Conservation (phyloP, 116 monocot genomes). For the Papilionanthe hybrid region DNA sequence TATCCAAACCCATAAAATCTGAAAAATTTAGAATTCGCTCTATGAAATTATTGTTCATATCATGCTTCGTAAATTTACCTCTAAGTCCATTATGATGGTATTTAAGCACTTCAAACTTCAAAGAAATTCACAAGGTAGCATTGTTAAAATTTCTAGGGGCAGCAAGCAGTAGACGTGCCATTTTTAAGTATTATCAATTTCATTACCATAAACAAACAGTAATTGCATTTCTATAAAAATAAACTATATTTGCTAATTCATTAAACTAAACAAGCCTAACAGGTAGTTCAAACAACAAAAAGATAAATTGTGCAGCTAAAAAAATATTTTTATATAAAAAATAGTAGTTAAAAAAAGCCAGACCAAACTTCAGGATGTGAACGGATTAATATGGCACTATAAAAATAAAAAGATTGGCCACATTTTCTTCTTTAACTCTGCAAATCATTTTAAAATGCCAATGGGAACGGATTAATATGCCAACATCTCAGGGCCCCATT, state of each 20-base stretch:
- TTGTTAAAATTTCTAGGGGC: neutral
- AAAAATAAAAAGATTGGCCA: neutral
- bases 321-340: neutral
- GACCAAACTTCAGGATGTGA: neutral
- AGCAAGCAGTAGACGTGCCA: neutral
- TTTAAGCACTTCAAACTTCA: neutral
- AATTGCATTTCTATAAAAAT: neutral
- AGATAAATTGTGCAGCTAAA: neutral
- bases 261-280: neutral
- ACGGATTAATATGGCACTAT: neutral
- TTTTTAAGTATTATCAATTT: neutral
- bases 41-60: neutral
- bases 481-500: neutral
- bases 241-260: neutral
- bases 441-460: neutral
- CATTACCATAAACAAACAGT: neutral
- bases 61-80: neutral
- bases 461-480: too few relatives aligned
- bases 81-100: neutral
- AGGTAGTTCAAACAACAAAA: neutral
- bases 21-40: neutral
- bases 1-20: neutral
- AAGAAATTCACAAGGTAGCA: neutral
- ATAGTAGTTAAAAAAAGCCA: neutral
- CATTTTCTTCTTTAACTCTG: too few relatives aligned